These are phyloP conservation scores for Suhomyces prunicola DNA, from an alignment of 805 yeast species.

Conservation along the genomic window DNA sequence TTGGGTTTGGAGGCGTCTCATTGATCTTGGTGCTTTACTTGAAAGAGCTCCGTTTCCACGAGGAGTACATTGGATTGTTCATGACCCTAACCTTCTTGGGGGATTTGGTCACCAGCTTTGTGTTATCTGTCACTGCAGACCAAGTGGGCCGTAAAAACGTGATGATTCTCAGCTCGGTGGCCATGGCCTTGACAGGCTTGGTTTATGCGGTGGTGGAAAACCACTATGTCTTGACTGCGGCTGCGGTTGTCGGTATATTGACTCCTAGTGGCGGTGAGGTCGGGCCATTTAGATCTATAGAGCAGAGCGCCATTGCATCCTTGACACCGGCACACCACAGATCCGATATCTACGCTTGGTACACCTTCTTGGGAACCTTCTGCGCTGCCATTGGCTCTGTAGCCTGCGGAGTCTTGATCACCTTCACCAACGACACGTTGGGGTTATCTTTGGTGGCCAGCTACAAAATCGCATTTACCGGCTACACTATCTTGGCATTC, in stretches of 20 bases:
- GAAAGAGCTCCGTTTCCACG: constrained; percentile 38
- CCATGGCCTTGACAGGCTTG: constrained; percentile 44
- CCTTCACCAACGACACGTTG: constrained; percentile 9
- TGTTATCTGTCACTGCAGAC: constrained; percentile 47
- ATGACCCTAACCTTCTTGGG: constrained; percentile 50
- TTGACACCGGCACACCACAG: constrained; percentile 39
- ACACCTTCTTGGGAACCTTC: constrained; percentile 46
- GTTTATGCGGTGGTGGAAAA: constrained; percentile 33
- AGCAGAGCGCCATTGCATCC: constrained; percentile 51
- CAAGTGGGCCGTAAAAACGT: constrained; percentile 43
- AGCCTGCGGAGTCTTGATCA: constrained; percentile 32
- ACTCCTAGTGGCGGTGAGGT: constrained; percentile 60
- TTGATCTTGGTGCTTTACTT: constrained; percentile 44
- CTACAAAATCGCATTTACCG: constrained; percentile 29
- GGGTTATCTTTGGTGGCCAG: constrained; percentile 21
- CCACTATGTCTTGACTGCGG: constrained; percentile 30
- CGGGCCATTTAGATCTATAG: constrained; percentile 58
- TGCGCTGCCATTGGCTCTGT: constrained; percentile 48
- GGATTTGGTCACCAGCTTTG: constrained; percentile 48
- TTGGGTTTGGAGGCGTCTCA: constrained; percentile 37
- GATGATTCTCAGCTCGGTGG: constrained; percentile 36
- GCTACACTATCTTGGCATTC: constrained; percentile 20
- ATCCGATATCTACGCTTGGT: constrained; percentile 59
- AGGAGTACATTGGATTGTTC: constrained; percentile 44
- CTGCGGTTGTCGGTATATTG: constrained; percentile 48